Evolutionary conservation across 768 basidiomycete genomes (phyloP).

Genomic region (Dentipellis sp.): DNA sequence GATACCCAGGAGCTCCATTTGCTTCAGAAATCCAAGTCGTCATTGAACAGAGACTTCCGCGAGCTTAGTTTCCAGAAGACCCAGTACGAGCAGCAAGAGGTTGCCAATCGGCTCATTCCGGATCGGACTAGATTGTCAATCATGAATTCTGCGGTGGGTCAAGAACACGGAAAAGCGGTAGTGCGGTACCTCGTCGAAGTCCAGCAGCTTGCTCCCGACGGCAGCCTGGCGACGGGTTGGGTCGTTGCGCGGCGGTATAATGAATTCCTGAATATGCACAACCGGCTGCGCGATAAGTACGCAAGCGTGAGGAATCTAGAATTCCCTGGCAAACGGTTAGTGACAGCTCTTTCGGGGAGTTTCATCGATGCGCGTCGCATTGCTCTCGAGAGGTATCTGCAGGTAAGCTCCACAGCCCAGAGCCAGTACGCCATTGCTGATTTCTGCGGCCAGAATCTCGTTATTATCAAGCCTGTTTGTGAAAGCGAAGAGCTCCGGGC

Average conservation of each 20-base stretch:
- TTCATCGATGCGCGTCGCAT: slow-evolving; percentile 77
- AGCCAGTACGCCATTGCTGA: background rate
- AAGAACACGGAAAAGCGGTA: slow-evolving; percentile 83
- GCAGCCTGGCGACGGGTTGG: slow-evolving; percentile 80
- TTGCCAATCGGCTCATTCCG: slow-evolving; percentile 79
- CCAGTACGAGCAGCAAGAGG: slow-evolving; percentile 91
- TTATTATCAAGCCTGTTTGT: slow-evolving; percentile 66
- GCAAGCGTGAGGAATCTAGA: slow-evolving; percentile 61
- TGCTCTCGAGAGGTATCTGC: slow-evolving; percentile 84
- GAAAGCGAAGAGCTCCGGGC: slow-evolving; percentile 74
- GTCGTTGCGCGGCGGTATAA: slow-evolving; percentile 90
- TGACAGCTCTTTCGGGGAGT: slow-evolving; percentile 76
- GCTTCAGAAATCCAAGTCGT: slow-evolving; percentile 71
- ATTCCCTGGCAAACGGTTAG: slow-evolving; percentile 90
- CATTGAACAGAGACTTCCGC: slow-evolving; percentile 74
- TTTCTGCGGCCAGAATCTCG: slow-evolving; percentile 43
- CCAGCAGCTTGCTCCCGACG: slow-evolving; percentile 77
- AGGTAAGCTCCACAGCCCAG: slow-evolving; percentile 39
- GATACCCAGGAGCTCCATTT: slow-evolving; percentile 80
- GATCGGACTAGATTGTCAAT: slow-evolving; percentile 81
- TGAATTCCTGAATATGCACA: slow-evolving; percentile 88
- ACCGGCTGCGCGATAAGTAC: slow-evolving; percentile 72
- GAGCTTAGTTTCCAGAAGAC: slow-evolving; percentile 83
- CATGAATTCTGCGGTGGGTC: slow-evolving; percentile 71
- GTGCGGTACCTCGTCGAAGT: slow-evolving; percentile 90